phyloP scores from a whole-genome alignment of 805 yeast species.

The Suhomyces pyralidae region DNA sequence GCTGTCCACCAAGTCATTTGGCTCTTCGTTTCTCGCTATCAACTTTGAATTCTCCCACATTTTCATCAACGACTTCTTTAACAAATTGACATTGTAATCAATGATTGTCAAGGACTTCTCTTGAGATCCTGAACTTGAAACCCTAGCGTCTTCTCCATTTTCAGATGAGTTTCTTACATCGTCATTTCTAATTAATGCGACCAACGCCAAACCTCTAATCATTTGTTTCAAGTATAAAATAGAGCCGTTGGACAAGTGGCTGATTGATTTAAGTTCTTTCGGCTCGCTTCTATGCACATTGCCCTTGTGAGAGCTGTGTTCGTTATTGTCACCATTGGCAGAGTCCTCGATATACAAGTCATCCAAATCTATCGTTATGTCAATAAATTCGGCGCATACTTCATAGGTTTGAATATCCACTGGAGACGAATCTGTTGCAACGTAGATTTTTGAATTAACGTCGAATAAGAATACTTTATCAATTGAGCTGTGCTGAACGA shows the following conservation, averaged over 20 bases:
- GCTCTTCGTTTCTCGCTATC: constrained; percentile 4
- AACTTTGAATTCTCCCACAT: constrained; percentile 54
- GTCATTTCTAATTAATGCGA: constrained; percentile 76
- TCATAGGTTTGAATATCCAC: constrained; percentile 95
- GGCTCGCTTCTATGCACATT: constrained; percentile 7
- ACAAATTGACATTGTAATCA: constrained; percentile 83
- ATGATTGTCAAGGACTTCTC: constrained; percentile 59
- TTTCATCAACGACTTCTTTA: constrained; percentile 71
- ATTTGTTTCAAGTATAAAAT: constrained; percentile 81
- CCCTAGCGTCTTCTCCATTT: neutral
- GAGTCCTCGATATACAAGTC: constrained; percentile 53
- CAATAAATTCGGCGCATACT: constrained; percentile 95
- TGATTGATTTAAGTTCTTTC: constrained; percentile 58
- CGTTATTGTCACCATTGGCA: neutral
- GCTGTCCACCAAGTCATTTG: neutral
- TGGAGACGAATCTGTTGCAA: constrained; percentile 94
- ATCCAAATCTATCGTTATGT: constrained; percentile 86
- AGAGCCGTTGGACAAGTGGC: constrained; percentile 80
- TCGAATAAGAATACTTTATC: constrained; percentile 94
- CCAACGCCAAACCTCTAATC: constrained; percentile 90
- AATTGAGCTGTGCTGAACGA: constrained; percentile 84
- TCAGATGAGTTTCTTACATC: constrained; percentile 21
- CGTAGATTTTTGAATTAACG: constrained; percentile 86
- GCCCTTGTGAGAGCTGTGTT: constrained; percentile 8
- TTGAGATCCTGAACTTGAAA: constrained; percentile 4